Base-by-base conservation (phyloP, 2,329 filamentous ascomycete species). In the Eutypa lata region DNA sequence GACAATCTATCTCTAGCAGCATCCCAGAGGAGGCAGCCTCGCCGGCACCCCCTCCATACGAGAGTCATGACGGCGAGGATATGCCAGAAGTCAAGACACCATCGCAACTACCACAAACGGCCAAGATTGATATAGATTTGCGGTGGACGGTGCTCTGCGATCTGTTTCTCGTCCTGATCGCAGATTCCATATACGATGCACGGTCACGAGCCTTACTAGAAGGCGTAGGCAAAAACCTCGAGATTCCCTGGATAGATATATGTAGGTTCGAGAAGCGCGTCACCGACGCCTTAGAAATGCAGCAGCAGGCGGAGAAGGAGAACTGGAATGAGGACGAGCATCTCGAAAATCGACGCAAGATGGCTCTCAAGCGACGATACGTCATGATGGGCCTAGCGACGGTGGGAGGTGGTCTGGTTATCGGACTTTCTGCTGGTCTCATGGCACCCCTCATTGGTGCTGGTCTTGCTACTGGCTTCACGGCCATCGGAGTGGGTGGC, bases 301-400 rank as follows among this genome's bases (percentile, higher is more conserved):
- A 97, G 72, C 91, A 97, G 70, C 86, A 89, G 46, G 90, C 91
- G 6, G 89, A 91, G 57, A 95, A 93, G 65, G 94, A 99, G 72
- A 96, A 93, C 58, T 99, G 94, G 94, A 95, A 97, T 60, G 94
- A 99, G 69, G 88, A 94, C 11, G 90, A 95, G 59, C 91, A 97
- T 68, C 91, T 97, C 79, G 91, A 96, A 69, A 82, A 79, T 53
- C 84, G 94, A 46, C 82, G 90, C 49, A 96, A 97, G 69, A 75
- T 84, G 65, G 90, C 90, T 1, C 77, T 92, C 54, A 96, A 89
- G 68, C 84, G 84, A 61, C 86, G 92, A 63, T 91, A 96, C 65
- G 86, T 96, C 68, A 89, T 97, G 75, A 97, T 99, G 92, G 94
- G 94, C 10, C 77, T 99, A 52, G 95, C 94, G 24, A 99, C 94